phyloP scores from a whole-genome alignment of 2,329 filamentous ascomycete genomes.

The Phoma herbarum region DNA sequence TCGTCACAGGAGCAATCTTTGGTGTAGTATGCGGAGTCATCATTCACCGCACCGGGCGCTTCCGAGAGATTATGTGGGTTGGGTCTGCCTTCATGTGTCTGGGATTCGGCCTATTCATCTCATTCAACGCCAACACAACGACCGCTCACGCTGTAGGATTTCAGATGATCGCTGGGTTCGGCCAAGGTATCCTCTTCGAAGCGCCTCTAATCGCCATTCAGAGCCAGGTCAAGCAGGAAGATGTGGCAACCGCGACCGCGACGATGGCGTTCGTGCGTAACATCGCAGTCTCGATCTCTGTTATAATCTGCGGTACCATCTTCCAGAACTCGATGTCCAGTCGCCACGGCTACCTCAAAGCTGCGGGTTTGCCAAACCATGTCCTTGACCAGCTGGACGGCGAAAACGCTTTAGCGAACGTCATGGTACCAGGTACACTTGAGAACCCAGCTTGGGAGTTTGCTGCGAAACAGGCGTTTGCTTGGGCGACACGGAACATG shows the following conservation, averaged over 20 bases:
- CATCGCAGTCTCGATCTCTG: constrained; percentile 57
- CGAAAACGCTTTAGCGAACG: constrained; percentile 67
- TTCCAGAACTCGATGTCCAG: constrained; percentile 69
- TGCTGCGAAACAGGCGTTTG: constrained; percentile 55
- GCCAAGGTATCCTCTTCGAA: constrained; percentile 63
- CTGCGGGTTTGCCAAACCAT: constrained; percentile 59
- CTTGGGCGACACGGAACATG: constrained; percentile 56
- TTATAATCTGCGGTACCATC: constrained; percentile 61
- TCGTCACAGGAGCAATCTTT: constrained; percentile 54
- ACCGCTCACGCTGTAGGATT: constrained; percentile 55
- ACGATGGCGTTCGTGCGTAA: constrained; percentile 60
- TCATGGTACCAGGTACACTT: constrained; percentile 63
- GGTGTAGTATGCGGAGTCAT: constrained; percentile 59
- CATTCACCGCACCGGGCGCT: constrained; percentile 57
- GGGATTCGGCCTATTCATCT: constrained; percentile 49
- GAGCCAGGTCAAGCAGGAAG: constrained; percentile 59
- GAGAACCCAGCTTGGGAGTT: constrained; percentile 55
- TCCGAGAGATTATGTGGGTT: constrained; percentile 50
- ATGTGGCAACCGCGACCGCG: constrained; percentile 62
- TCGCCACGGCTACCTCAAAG: constrained; percentile 57
- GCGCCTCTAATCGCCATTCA: constrained; percentile 66
- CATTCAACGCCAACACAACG: constrained; percentile 39
- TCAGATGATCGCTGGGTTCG: constrained; percentile 61
- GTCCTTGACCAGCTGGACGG: constrained; percentile 63
- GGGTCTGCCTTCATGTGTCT: constrained; percentile 45